These are phyloP conservation scores for Bothriochloa decipiens DNA, from an alignment of 176 grass and related monocot species.

Conservation along the genomic window DNA sequence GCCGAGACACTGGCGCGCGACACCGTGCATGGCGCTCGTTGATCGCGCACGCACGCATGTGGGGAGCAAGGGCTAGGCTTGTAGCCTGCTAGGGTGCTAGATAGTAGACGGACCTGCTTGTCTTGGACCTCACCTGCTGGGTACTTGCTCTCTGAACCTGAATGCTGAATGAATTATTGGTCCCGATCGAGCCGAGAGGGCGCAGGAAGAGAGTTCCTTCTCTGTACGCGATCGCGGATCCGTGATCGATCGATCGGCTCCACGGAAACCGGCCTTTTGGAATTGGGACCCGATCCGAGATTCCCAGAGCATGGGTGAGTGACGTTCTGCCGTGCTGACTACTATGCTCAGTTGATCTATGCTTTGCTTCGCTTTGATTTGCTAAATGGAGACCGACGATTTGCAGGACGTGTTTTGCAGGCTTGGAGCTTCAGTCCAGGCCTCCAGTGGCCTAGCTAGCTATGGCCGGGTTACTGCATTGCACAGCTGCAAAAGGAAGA, in stretches of 20 bases:
- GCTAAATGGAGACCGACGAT: no score
- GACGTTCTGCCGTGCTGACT: background rate
- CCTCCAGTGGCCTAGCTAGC: background rate
- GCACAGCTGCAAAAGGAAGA: background rate
- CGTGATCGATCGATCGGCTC: background rate
- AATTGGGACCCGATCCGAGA: background rate
- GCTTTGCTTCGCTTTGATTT: background rate
- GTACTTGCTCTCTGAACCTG: background rate
- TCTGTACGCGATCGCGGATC: background rate
- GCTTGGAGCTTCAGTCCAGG: background rate
- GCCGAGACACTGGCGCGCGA: background rate
- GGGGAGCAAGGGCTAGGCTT: slow-evolving; percentile 35
- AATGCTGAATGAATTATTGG: slow-evolving; percentile 40
- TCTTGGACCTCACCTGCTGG: background rate
- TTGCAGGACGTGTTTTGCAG: no score
- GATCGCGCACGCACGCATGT: slow-evolving; percentile 1
- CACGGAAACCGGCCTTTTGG: background rate
- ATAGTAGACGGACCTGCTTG: slow-evolving; percentile 4
- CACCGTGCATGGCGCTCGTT: background rate
- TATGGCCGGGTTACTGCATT: background rate
- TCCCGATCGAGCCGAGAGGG: background rate
- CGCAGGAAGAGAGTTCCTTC: slow-evolving; percentile 20
- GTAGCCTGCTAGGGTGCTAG: slow-evolving; percentile 22
- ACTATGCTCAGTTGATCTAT: background rate
- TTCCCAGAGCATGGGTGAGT: background rate